phyloP scores from a whole-genome alignment of 805 yeast species.

The Zygotorulaspora danielsina region DNA sequence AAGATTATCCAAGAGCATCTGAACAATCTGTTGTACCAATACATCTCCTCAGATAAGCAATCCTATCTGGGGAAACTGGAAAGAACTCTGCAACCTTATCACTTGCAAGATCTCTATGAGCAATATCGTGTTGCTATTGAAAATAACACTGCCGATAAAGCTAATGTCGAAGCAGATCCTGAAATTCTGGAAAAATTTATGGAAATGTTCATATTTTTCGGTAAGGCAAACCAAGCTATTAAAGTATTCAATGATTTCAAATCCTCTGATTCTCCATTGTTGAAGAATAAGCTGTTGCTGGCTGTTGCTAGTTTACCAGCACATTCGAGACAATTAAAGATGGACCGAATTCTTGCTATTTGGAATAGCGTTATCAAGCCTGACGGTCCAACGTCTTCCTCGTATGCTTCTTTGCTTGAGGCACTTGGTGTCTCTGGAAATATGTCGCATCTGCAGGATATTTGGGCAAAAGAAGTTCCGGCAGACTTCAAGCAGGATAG shows the following conservation, averaged over 20 bases:
- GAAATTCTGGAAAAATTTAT: constrained; percentile 23
- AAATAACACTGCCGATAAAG: background rate
- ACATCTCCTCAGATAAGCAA: constrained; percentile 9
- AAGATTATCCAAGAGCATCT: constrained; percentile 5
- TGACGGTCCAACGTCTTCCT: constrained; percentile 11
- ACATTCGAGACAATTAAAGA: constrained; percentile 12
- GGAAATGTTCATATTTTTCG: constrained; percentile 20
- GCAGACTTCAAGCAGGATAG: constrained; percentile 17
- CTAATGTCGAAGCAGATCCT: constrained; percentile 9
- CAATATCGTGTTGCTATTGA: constrained; percentile 7
- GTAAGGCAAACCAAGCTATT: constrained; percentile 21
- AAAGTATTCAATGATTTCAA: constrained; percentile 22
- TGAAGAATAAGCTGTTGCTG: constrained; percentile 22
- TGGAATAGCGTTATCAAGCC: constrained; percentile 31
- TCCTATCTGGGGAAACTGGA: constrained; percentile 15
- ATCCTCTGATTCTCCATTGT: constrained; percentile 8
- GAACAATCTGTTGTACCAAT: constrained; percentile 12
- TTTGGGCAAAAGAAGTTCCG: constrained; percentile 30
- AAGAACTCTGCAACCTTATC: constrained; percentile 11
- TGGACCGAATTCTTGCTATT: constrained; percentile 30
- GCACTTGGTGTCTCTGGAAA: constrained; percentile 24
- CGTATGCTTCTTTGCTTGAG: constrained; percentile 24
- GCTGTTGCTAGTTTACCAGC: constrained; percentile 25
- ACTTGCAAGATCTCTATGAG: constrained; percentile 14
- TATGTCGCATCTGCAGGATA: constrained; percentile 14